phyloP scores from a whole-genome alignment of 768 basidiomycete species.

The Solioccasus polychromus region DNA sequence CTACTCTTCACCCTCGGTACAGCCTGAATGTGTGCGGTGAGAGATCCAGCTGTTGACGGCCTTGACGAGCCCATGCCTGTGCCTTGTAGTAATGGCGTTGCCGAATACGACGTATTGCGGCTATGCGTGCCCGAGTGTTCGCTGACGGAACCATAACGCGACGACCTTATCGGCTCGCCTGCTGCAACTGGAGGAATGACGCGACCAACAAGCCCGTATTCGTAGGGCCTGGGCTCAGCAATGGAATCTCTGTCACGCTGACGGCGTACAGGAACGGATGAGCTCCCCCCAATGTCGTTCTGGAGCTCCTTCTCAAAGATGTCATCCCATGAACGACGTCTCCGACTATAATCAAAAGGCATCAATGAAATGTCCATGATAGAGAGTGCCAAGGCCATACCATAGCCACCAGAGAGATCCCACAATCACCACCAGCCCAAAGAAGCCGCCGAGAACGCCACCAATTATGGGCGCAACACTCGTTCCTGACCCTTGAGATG shows the following conservation, averaged over 20 bases:
- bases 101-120: slow-evolving; percentile 26
- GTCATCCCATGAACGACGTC: slow-evolving; percentile 47
- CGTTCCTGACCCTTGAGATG: slow-evolving; percentile 19
- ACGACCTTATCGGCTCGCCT: slow-evolving; percentile 33
- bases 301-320: slow-evolving; percentile 41
- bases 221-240: slow-evolving; percentile 53
- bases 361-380: slow-evolving; percentile 4
- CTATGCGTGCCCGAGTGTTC: slow-evolving; percentile 21
- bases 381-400: slow-evolving; percentile 32
- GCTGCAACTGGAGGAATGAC: slow-evolving; percentile 28
- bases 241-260: slow-evolving; percentile 23
- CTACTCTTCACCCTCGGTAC: slow-evolving; percentile 6
- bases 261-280: slow-evolving; percentile 17
- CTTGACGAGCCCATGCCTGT: slow-evolving; percentile 27
- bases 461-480: slow-evolving; percentile 50
- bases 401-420: slow-evolving; percentile 48
- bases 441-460: slow-evolving; percentile 52
- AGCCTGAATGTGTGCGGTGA: slow-evolving; percentile 28
- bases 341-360: slow-evolving; percentile 35
- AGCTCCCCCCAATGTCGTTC: slow-evolving; percentile 24
- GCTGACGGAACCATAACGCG: slow-evolving; percentile 25
- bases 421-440: slow-evolving; percentile 46
- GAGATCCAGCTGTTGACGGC: slow-evolving; percentile 45
- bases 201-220: slow-evolving; percentile 61
- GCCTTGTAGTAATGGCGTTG: slow-evolving; percentile 22